Percentiles rank a stretch among this genome's conserved stretches.
Conservation (phyloP, 208 protist genomes). For the Acanthamoeba healyi region DNA sequence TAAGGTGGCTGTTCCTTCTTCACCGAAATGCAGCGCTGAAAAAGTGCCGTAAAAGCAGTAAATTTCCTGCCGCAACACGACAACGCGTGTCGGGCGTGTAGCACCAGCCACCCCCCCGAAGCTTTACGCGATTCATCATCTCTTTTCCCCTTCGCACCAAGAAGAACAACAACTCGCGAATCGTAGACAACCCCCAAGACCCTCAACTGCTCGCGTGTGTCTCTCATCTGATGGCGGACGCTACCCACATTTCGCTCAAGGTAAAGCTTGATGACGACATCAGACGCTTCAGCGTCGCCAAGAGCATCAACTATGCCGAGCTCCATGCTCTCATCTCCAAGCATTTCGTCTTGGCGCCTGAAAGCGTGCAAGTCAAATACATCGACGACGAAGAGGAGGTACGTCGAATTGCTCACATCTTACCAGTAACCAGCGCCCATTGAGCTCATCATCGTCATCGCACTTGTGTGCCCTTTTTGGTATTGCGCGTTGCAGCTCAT, state of each 20-base stretch:
- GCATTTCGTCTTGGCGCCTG: background rate
- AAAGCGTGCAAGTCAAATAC: background rate
- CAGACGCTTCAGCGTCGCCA: background rate
- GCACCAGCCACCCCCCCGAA: too few relatives aligned
- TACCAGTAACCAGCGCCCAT: too few relatives aligned
- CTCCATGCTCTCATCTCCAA: background rate
- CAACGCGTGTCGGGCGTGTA: too few relatives aligned
- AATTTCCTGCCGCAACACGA: background rate
- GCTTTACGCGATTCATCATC: too few relatives aligned
- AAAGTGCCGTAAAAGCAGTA: background rate
- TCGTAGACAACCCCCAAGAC: too few relatives aligned
- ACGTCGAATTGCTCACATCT: too few relatives aligned
- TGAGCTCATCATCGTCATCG: too few relatives aligned
- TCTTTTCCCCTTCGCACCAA: too few relatives aligned
- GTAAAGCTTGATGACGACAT: conserved; percentile 34
- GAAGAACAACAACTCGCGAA: too few relatives aligned
- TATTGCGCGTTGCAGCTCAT: background rate
- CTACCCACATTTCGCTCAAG: background rate
- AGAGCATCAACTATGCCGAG: background rate
- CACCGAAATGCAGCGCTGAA: background rate
- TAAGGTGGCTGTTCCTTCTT: background rate
- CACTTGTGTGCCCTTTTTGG: background rate
- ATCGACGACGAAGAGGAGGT: conserved; percentile 37
- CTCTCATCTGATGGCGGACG: too few relatives aligned
- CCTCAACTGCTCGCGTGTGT: too few relatives aligned